Base-by-base conservation (phyloP, 2,329 filamentous ascomycete species). In the Cryphonectria nitschkei region DNA sequence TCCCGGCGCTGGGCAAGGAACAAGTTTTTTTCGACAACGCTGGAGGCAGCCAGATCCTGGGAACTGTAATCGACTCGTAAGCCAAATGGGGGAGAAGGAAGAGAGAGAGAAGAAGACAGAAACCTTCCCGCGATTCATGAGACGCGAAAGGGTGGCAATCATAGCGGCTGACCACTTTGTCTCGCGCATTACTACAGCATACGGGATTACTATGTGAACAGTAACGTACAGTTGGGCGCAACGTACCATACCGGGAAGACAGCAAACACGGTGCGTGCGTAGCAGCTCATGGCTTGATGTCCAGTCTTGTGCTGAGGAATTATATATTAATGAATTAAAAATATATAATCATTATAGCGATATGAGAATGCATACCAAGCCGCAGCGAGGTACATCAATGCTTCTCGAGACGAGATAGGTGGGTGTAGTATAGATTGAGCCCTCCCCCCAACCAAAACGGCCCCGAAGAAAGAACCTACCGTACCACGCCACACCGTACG, bases 11-110 rank as follows among this genome's bases (percentile, higher is more conserved):
- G 54, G 80, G 85, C 56, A 85, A 89, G 72, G 83, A 68, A 70
- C 91, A 94, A 76, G 84, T 94, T 65, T 94, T 88, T 78, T 87
- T 95, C 74, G 92, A 95, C 77, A 95, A 95, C 77, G 93, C 92
- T 14, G 92, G 92, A 26, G 92, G 92, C 52, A 93, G 89, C 76
- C 92, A 95, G 76, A 85, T 88, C 0, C 81, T 95, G 3, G 87
- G 87, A 37, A 83, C 85, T 22, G 93, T 93, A 22, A 89, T 91
- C 70, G 86, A 92, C 69, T 86, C 87, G 89, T 92, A 78, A 80
- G 85, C 80, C 80, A 6, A 3, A 6, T 34, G 34, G 56, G 14
- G 46, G 22, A 9, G 6, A 22, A 46, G 14, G 46, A 19, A 8
- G 1, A 22, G 19, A 0, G 22, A 16, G 43, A 22, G 34, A 34